Percentiles rank a stretch among this genome's conserved stretches.
Conservation (phyloP, 768 basidiomycete species). For the Terana coerulea region DNA sequence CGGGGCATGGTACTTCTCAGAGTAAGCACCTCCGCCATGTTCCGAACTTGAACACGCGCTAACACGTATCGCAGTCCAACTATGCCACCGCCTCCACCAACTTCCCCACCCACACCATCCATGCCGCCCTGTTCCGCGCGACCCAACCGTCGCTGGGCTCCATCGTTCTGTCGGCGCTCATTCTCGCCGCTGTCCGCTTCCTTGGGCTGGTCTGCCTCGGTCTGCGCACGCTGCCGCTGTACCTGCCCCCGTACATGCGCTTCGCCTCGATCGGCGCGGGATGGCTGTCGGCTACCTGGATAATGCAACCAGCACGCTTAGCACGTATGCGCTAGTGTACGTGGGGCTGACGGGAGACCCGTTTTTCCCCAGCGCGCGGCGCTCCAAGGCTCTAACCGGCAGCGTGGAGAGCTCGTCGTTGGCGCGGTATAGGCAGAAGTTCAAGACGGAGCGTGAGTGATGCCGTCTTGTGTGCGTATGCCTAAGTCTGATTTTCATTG, state of each 20-base stretch:
- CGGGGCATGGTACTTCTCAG: slow-evolving; percentile 87
- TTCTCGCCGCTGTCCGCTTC: slow-evolving; percentile 67
- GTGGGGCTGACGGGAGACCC: slow-evolving; percentile 52
- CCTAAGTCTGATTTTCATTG: slow-evolving; percentile 4
- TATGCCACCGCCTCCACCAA: slow-evolving; percentile 37
- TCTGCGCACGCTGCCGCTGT: slow-evolving; percentile 55
- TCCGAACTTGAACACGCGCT: background rate
- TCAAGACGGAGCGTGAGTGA: slow-evolving; percentile 56
- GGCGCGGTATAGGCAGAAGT: slow-evolving; percentile 42
- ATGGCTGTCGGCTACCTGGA: slow-evolving; percentile 44
- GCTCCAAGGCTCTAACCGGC: slow-evolving; percentile 53
- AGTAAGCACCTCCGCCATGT: slow-evolving; percentile 36
- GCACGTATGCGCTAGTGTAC: slow-evolving; percentile 55
- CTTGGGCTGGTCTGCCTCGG: slow-evolving; percentile 46
- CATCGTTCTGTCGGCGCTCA: slow-evolving; percentile 69
- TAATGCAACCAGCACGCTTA: slow-evolving; percentile 46
- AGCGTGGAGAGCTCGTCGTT: slow-evolving; percentile 45
- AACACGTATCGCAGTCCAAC: slow-evolving; percentile 25
- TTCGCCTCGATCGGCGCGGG: slow-evolving; percentile 33
- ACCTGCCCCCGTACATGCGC: slow-evolving; percentile 41
- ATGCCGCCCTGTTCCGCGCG: slow-evolving; percentile 73
- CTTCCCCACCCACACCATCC: slow-evolving; percentile 70
- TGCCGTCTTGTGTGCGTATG: background rate
- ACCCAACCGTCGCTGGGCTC: slow-evolving; percentile 81
- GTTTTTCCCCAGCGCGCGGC: slow-evolving; percentile 48